Evolutionary conservation across 176 grass and related monocot species (phyloP), one percentile per base, ranked within the genome.

Genomic region (Carex littledalei): DNA sequence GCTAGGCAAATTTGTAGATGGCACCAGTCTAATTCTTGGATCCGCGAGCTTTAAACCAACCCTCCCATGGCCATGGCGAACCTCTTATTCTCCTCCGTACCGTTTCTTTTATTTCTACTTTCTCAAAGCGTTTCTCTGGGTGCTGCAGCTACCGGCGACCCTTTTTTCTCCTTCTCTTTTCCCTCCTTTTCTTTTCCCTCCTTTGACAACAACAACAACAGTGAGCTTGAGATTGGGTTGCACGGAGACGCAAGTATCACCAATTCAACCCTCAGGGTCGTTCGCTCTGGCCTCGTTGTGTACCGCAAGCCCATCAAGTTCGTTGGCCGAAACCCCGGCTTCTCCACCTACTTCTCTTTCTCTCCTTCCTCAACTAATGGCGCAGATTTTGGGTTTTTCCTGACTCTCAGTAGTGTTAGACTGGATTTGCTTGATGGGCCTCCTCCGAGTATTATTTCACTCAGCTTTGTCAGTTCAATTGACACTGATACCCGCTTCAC

Each of bases 291-390:
- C 58, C 70, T 76, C 57, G 47, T 93, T 3, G 67, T 84, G 71
- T 89, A 88, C 88, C 86, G 32, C 54, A 88, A 75, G 6, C 88
- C 89, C 67, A 68, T 94, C 77, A 70, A 21, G 78, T 87, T 93
- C 24, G 16, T 80, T 6, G 61, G 78, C 31, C 34, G 62, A 1
- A 63, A 15, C 74, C 29, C 62, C 10, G 81, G 84, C 70, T 98
- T 98, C 88, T 94, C 92, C 56, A 90, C 92, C 69, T 93, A 85
- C 91, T 94, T 94, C 86, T 85, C 91, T 83, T 98, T 98, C 87
- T 91, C 89, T 22, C n/a, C 91, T 82, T 82, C 32, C 76, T 75
- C 71, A 3, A 60, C 18, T 45, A 65, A 65, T 32, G 8, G 64
- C 6, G 20, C 80, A 8, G 7, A 63, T 7, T 67, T 94, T 72